These are phyloP conservation scores for Suhomyces guaymorum DNA, from an alignment of 1,139 yeast species.

Conservation along the genomic window DNA sequence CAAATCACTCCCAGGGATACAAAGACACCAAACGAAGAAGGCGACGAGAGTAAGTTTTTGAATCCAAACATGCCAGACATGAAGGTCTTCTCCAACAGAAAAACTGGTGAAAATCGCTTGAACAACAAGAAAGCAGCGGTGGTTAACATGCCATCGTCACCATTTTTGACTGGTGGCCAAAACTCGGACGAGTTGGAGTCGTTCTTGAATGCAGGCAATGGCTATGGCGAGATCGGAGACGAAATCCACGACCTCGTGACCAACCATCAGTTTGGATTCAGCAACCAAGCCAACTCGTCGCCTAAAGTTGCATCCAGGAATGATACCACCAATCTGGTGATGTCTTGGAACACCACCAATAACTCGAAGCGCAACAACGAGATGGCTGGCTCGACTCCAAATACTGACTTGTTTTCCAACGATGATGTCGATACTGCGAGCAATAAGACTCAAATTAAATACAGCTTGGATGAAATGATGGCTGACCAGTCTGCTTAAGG, in stretches of 20 bases:
- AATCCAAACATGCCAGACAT: slow-evolving; percentile 32
- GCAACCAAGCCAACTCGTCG: slow-evolving; percentile 28
- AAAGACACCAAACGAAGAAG: slow-evolving; percentile 33
- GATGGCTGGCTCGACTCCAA: slow-evolving; percentile 31
- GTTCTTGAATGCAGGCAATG: slow-evolving; percentile 18
- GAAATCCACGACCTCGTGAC: slow-evolving; percentile 23
- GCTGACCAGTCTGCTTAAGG: slow-evolving; percentile 4
- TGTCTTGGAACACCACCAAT: slow-evolving; percentile 28
- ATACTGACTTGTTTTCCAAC: slow-evolving; percentile 35
- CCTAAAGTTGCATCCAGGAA: slow-evolving; percentile 35
- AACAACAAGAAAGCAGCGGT: slow-evolving; percentile 26
- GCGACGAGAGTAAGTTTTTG: slow-evolving; percentile 17
- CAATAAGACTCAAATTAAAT: slow-evolving; percentile 7
- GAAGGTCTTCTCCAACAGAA: slow-evolving; percentile 29
- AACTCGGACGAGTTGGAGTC: slow-evolving; percentile 21
- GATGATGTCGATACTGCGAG: slow-evolving; percentile 22
- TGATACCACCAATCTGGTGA: slow-evolving; percentile 38
- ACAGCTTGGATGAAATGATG: slow-evolving; percentile 10
- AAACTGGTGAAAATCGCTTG: slow-evolving; percentile 21
- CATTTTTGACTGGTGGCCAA: slow-evolving; percentile 24
- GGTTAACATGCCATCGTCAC: slow-evolving; percentile 48
- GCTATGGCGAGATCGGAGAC: slow-evolving; percentile 18
- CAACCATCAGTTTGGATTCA: slow-evolving; percentile 13
- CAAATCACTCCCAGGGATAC: slow-evolving; percentile 45
- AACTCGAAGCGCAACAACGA: slow-evolving; percentile 16